Evolutionary conservation across 2,329 filamentous ascomycete genomes (phyloP), one percentile per base, ranked within the genome.

Genomic region (Xylaria arbuscula): DNA sequence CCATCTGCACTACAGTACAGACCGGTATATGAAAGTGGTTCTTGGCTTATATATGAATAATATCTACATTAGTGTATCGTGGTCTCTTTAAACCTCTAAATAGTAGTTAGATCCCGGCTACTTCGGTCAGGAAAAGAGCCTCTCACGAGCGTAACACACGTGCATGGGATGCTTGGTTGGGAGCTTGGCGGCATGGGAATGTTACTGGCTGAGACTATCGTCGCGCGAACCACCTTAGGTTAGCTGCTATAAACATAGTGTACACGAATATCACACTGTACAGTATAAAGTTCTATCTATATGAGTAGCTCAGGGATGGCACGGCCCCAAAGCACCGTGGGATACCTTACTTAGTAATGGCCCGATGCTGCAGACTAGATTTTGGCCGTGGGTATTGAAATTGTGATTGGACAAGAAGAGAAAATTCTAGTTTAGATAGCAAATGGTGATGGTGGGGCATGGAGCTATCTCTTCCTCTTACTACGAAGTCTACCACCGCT

Each of bases 291-390:
- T 13, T 45, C 15, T 42, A 42, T 15, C 40, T n/a, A 47, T 19
- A 36, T 63, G 54, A 45, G 48, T 5, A 19, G 13, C 11, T 60
- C 67, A 67, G 32, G 64, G 64, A 53, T 69, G 67, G 65, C 61
- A 70, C 62, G 64, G 64, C 51, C 28, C 47, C 45, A 48, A 66
- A 38, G 65, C 54, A 36, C 32, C 38, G 58, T 19, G 17, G 48
- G 17, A 59, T 67, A 66, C n/a, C n/a, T n/a, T n/a, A 28, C 28
- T 28, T 28, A 28, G 53, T 8, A 67, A 54, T 28, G 47, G 40
- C 56, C 38, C 55, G 32, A 54, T 53, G 19, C 62, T 5, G 5
- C 28, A 28, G 51, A 67, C 59, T 45, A 67, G 11, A 62, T 54
- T 40, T 59, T 64, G 36, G 54, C 47, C 19, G 34, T 45, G 24